Percentiles rank a stretch among this genome's conserved stretches.
Conservation (phyloP, 2,329 filamentous ascomycete genomes). For the Raffaelea ambrosiae region DNA sequence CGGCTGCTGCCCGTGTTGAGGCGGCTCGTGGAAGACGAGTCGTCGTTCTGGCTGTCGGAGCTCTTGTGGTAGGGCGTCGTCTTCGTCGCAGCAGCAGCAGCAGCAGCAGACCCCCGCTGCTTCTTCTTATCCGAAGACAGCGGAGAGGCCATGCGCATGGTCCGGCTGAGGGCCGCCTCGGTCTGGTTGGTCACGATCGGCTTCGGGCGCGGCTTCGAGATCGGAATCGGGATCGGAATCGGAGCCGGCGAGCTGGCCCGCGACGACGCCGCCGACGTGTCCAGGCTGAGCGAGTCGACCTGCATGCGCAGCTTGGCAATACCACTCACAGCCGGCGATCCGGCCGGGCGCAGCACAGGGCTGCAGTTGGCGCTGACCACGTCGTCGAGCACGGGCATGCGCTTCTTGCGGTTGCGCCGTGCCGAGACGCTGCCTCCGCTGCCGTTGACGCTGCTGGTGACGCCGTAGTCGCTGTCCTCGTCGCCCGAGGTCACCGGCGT, state of each 20-base stretch:
- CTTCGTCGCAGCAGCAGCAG: conserved; percentile 39
- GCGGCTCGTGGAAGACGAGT: conserved; percentile 20
- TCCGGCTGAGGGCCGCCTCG: too few species aligned
- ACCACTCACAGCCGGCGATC: conserved; percentile 54
- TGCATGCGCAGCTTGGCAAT: conserved; percentile 78
- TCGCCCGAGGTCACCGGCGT: conserved; percentile 47
- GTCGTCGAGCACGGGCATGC: conserved; percentile 37
- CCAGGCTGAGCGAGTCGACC: conserved; percentile 68
- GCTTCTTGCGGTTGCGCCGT: conserved; percentile 27
- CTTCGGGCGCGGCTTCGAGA: too few species aligned
- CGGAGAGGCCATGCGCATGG: too few species aligned
- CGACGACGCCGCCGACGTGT: conserved; percentile 36
- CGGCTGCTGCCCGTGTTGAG: conserved; percentile 38
- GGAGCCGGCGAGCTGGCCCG: conserved; percentile 28
- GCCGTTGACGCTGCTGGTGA: conserved; percentile 22
- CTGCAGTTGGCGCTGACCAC: conserved; percentile 57
- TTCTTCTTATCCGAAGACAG: too few species aligned
- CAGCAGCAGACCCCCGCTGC: too few species aligned
- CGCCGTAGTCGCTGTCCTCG: conserved; percentile 45
- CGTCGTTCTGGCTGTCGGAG: too few species aligned
- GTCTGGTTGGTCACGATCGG: too few species aligned
- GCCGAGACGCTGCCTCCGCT: conserved; percentile 15
- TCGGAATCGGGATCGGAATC: too few species aligned
- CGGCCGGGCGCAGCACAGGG: conserved; percentile 41
- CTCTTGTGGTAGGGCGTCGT: not conserved